Conservation (phyloP, 192 early-diverging fungal species). For the Martensiomyces pterosporus region DNA sequence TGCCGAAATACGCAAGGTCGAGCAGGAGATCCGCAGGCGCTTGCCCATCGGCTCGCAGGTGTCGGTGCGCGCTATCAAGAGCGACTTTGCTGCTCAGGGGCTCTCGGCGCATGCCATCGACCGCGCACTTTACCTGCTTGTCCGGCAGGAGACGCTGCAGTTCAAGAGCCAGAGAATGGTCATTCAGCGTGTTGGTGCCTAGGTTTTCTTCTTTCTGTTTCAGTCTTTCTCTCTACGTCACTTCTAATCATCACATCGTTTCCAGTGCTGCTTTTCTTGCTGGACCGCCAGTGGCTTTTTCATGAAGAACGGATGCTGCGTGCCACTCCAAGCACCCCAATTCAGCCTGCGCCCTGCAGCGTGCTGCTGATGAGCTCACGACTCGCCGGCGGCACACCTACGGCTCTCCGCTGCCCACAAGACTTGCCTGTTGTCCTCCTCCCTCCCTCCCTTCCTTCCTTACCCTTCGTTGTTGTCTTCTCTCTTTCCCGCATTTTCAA, state of each 20-base stretch:
- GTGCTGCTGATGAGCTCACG: no score
- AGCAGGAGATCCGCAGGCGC: slow-evolving; percentile 79
- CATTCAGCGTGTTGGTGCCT: slow-evolving; percentile 52
- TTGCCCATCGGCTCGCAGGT: slow-evolving; percentile 84
- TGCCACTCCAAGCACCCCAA: no score
- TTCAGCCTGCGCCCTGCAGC: no score
- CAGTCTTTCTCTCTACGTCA: not conserved
- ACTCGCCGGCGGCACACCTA: no score
- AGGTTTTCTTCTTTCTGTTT: slow-evolving; percentile 2
- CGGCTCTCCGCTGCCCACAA: no score
- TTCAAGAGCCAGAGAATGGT: slow-evolving; percentile 71
- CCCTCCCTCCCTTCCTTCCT: no score
- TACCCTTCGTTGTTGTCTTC: no score
- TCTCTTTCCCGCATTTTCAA: not conserved
- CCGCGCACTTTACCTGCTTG: slow-evolving; percentile 75
- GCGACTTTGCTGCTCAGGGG: slow-evolving; percentile 54
- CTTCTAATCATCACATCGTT: not conserved
- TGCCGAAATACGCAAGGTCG: slow-evolving; percentile 72
- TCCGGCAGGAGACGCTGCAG: slow-evolving; percentile 74
- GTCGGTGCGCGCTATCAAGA: slow-evolving; percentile 57
- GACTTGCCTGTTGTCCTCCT: no score
- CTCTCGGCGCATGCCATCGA: slow-evolving; percentile 56
- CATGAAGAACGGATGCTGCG: no score
- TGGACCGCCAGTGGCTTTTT: not conserved
- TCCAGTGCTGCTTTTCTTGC: not conserved